Conservation (phyloP, 2,329 filamentous ascomycete genomes). For the Cladosporium cucumerinum region DNA sequence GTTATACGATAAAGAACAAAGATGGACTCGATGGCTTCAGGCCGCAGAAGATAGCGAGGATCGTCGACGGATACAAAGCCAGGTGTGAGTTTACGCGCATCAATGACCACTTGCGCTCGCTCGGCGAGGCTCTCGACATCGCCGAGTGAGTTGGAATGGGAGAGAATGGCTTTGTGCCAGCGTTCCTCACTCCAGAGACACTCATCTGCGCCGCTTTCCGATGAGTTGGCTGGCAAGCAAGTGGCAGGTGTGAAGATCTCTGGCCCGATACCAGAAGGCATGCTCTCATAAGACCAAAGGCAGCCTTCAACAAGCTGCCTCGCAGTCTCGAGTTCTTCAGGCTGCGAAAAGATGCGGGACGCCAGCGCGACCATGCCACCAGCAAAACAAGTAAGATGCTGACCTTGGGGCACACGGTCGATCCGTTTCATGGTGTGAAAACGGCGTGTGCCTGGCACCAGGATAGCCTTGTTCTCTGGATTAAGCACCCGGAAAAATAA, state of each 20-base stretch:
- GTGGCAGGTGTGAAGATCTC: constrained; percentile 54
- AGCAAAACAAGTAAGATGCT: constrained; percentile 67
- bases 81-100: constrained; percentile 45
- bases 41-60: constrained; percentile 62
- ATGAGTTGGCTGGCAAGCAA: constrained; percentile 35
- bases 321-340: constrained; percentile 55
- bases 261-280: constrained; percentile 59
- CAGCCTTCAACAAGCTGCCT: constrained; percentile 61
- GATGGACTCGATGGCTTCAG: constrained; percentile 77
- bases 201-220: constrained; percentile 22
- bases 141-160: constrained; percentile 24
- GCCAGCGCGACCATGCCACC: constrained; percentile 69
- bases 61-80: constrained; percentile 58
- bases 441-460: constrained; percentile 36
- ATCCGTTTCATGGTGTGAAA: constrained; percentile 19
- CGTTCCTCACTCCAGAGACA: constrained; percentile 47
- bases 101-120: constrained; percentile 33
- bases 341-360: constrained; percentile 57
- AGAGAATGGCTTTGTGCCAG: constrained; percentile 41
- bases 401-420: constrained; percentile 40
- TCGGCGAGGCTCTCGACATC: constrained; percentile 27
- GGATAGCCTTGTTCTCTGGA: constrained; percentile 36
- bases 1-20: constrained; percentile 76
- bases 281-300: constrained; percentile 59
- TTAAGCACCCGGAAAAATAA: constrained; percentile 45